A percentile compares a stretch with the other conserved stretches of the same genome.
These are phyloP conservation scores for Lasiosphaeria ovina DNA, from an alignment of 495 filamentous ascomycete genomes.

Conservation along the genomic window DNA sequence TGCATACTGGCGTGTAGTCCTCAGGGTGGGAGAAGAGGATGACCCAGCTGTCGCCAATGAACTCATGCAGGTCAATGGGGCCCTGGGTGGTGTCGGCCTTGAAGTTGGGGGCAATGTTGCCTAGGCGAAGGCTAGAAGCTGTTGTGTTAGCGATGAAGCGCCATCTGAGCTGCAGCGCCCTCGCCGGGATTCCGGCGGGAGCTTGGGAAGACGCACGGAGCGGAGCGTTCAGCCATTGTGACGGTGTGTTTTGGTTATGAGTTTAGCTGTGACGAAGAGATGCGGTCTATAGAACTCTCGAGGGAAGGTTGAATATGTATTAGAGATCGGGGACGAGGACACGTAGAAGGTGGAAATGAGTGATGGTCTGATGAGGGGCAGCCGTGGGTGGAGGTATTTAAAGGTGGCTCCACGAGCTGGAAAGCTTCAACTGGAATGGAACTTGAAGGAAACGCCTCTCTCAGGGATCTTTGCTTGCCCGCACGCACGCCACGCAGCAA, in stretches of 20 bases:
- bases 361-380: conserved; percentile 14
- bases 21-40: conserved; percentile 98
- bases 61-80: conserved; percentile 95
- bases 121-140: conserved; percentile 71
- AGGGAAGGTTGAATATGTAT: too few species aligned
- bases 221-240: conserved; percentile 53
- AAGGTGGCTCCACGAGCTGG: conserved; percentile 11
- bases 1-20: conserved; percentile 93
- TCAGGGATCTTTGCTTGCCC: too few species aligned
- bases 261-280: not conserved
- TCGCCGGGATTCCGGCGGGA: not conserved
- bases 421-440: conserved; percentile 1
- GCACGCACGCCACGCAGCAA: not conserved
- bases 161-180: not conserved
- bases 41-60: conserved; percentile 90
- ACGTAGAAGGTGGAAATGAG: conserved; percentile 2
- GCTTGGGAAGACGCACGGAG: conserved; percentile 45
- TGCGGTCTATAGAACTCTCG: too few species aligned
- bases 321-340: too few species aligned
- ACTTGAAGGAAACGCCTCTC: not conserved
- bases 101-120: conserved; percentile 89
- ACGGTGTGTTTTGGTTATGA: conserved; percentile 15
- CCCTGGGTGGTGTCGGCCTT: conserved; percentile 87
- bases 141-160: not conserved
- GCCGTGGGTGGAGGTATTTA: conserved; percentile 15